Evolutionary conservation across 192 early-diverging fungal species (phyloP).

Genomic region (Oehlia diaphana): DNA sequence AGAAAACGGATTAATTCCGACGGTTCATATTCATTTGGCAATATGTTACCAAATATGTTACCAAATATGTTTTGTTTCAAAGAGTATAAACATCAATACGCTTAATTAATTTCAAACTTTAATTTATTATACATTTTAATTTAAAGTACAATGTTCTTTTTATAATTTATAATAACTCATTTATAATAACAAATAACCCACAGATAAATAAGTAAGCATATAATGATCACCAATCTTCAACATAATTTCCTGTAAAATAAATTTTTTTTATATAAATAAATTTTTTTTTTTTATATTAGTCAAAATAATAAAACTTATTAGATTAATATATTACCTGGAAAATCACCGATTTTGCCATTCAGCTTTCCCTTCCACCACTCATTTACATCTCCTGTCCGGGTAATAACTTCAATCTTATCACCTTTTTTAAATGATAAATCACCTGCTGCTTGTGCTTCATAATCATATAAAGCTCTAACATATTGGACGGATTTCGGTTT

Average conservation of each 20-base stretch:
- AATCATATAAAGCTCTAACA: slow-evolving; percentile 78
- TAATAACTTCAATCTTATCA: slow-evolving; percentile 69
- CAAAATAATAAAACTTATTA: not conserved
- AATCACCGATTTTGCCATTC: slow-evolving; percentile 62
- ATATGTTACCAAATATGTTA: too few relatives aligned
- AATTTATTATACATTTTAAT: too few relatives aligned
- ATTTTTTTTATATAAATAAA: not conserved
- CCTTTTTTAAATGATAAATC: slow-evolving; percentile 73
- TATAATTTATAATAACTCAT: too few relatives aligned
- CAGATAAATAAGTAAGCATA: too few relatives aligned
- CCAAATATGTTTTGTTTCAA: too few relatives aligned
- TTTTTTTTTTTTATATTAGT: not conserved
- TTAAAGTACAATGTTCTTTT: too few relatives aligned
- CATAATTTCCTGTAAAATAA: not conserved
- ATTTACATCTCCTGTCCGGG: slow-evolving; percentile 56
- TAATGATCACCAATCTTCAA: not conserved
- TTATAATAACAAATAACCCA: too few relatives aligned
- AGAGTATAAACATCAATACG: too few relatives aligned
- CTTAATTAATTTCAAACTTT: too few relatives aligned
- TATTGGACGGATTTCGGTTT: slow-evolving; percentile 37
- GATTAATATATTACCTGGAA: slow-evolving; percentile 60
- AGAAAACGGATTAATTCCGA: too few relatives aligned
- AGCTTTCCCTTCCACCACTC: slow-evolving; percentile 86
- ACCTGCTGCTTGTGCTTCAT: slow-evolving; percentile 67
- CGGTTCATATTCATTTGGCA: too few relatives aligned